Conservation (phyloP, 805 yeast species). For the Candida pini region DNA sequence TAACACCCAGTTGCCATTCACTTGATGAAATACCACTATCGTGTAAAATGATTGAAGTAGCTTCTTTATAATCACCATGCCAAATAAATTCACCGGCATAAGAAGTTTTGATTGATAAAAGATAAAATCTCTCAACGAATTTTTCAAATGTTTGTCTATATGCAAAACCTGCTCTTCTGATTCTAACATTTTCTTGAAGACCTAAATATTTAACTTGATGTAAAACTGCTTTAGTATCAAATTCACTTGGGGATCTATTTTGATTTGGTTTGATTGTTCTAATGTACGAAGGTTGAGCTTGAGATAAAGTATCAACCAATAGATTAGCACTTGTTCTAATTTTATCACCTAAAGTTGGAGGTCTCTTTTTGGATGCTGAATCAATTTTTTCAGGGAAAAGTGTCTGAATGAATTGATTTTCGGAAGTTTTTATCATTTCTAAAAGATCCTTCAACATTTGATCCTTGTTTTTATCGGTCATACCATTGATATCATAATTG, state of each 20-base stretch:
- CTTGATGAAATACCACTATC: conserved; percentile 62
- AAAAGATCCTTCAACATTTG: conserved; percentile 83
- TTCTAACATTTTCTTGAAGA: conserved; percentile 92
- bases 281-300: conserved; percentile 91
- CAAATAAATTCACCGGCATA: conserved; percentile 76
- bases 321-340: conserved; percentile 89
- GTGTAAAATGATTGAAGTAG: conserved; percentile 44
- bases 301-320: conserved; percentile 81
- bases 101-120: conserved; percentile 82
- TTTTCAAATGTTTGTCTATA: conserved; percentile 95
- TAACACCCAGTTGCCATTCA: conserved; percentile 88
- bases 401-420: conserved; percentile 52
- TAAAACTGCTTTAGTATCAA: conserved; percentile 80
- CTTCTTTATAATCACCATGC: conserved; percentile 49
- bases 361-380: conserved; percentile 65
- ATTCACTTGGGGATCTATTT: conserved; percentile 84
- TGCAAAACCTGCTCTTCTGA: conserved; percentile 98
- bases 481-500: conserved; percentile 77
- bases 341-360: conserved; percentile 95
- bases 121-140: conserved; percentile 89
- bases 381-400: conserved; percentile 65
- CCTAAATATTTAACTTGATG: conserved; percentile 97
- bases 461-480: conserved; percentile 97
- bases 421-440: conserved; percentile 69
- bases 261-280: conserved; percentile 98